Evolutionary conservation across 331 rosid genomes (phyloP), one percentile per base, ranked within the genome.

Genomic region (Malus hybrid): DNA sequence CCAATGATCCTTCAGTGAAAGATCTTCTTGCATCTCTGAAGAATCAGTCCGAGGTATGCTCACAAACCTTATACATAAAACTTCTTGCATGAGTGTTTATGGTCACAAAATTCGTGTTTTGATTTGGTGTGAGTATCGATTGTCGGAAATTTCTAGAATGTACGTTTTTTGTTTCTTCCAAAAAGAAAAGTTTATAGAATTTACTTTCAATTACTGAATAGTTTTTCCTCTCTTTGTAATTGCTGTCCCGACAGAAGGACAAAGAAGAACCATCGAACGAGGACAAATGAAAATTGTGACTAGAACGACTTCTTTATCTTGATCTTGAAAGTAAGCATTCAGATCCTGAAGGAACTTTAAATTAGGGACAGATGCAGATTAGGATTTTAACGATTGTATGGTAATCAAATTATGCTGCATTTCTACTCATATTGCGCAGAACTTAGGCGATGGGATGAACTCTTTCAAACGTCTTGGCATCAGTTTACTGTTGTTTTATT

Each of bases 1-100:
- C 98, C 72, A 90, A 95, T 75, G 99, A 95, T 72, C 98, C 93
- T 20, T 90, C 98, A 18, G 98, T 92, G 77, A 92, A 92, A 82
- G 98, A 95, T 83, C 88, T 95, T 66, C 91, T 95, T 68, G 96
- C 97, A 61, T 89, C 97, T 68, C 83, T 95, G 91, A 92, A 90
- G 83, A 88, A 73, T 82, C 96, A 85, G 88, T 78, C 96, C 7
- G 93, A 91, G 83, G 98, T 83, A 60, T 70, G 85, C 65, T 53
- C 44, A 28, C 53, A 32, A 52, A 48, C 69, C 71, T 42, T 75
- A 26, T 15, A 7, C n/a, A 34, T 36, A 20, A 4, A 58, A 56
- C 53, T 56, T 22, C 3, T 5, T 57, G 12, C n/a, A 46, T 71
- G 20, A 55, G 30, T n/a, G n/a, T 18, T n/a, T 6, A 15, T 24